Percentiles rank a stretch among this genome's conserved stretches.
These are phyloP conservation scores for Tetrahymena thermophila DNA, from an alignment of 73 alveolate genomes.

Conservation along the genomic window DNA sequence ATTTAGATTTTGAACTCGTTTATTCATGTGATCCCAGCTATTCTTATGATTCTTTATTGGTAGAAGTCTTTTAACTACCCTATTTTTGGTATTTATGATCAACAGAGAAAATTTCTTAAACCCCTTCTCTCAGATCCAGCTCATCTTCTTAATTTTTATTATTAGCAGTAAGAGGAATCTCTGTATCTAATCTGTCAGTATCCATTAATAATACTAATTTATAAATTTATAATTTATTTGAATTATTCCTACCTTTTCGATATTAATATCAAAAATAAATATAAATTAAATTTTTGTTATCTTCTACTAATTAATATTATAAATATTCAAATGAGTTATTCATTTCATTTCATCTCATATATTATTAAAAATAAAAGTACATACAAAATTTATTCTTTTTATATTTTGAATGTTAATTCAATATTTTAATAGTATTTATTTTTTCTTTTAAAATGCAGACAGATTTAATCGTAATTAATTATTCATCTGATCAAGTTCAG, in stretches of 20 bases:
- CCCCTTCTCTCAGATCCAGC: neutral
- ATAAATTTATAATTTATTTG: too few species aligned
- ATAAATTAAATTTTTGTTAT: neutral
- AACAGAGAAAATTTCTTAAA: neutral
- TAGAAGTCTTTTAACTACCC: neutral
- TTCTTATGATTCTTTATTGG: neutral
- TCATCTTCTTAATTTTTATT: neutral
- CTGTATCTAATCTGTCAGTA: neutral
- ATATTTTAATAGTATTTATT: too few species aligned
- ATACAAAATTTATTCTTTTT: neutral
- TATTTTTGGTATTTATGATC: neutral
- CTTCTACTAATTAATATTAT: neutral
- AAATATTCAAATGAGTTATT: neutral
- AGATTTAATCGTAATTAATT: too few species aligned
- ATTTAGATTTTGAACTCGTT: neutral
- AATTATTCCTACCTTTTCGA: neutral
- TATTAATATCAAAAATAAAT: too few species aligned
- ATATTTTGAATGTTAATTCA: too few species aligned
- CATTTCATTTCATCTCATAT: too few species aligned
- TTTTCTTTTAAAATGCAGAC: too few species aligned
- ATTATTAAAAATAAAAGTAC: neutral
- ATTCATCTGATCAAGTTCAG: too few species aligned
- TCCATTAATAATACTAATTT: neutral
- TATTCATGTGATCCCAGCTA: neutral
- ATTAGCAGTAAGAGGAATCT: neutral